Conservation (phyloP, 352 stramenopile genomes). For the Thalassiosira mediterranea region DNA sequence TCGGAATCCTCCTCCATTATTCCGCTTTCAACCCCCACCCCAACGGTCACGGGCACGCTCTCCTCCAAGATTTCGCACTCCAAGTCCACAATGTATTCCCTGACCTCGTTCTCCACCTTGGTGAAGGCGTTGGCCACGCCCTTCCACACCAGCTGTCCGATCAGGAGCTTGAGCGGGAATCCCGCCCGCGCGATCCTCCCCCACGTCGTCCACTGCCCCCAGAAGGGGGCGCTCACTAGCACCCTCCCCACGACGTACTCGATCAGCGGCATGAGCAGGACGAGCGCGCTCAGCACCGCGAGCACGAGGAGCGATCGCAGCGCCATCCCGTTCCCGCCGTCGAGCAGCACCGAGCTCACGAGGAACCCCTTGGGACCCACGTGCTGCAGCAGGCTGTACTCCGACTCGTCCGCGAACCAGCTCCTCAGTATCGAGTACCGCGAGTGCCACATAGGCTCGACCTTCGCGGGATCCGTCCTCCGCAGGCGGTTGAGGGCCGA, state of each 20-base stretch:
- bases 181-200: conserved; percentile 63
- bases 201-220: conserved; percentile 68
- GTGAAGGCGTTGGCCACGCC: conserved; percentile 50
- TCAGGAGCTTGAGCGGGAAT: conserved; percentile 78
- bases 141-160: conserved; percentile 74
- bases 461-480: conserved; percentile 75
- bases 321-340: conserved; percentile 51
- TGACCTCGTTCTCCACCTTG: conserved; percentile 56
- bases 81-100: conserved; percentile 67
- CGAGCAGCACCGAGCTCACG: conserved; percentile 61
- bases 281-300: conserved; percentile 27
- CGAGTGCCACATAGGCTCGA: conserved; percentile 81
- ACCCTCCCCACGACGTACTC: conserved; percentile 60
- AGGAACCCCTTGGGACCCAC: conserved; percentile 61
- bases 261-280: conserved; percentile 59
- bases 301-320: conserved; percentile 44
- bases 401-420: conserved; percentile 69
- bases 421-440: conserved; percentile 68
- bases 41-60: conserved; percentile 66
- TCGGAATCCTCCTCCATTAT: conserved; percentile 15
- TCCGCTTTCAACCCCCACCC: background rate
- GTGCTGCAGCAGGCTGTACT: conserved; percentile 73
- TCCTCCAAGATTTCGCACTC: conserved; percentile 77
- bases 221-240: conserved; percentile 65
- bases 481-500: conserved; percentile 70